These are phyloP conservation scores for Hysterium pulicare DNA, from an alignment of 2,329 filamentous ascomycete genomes.

Conservation along the genomic window DNA sequence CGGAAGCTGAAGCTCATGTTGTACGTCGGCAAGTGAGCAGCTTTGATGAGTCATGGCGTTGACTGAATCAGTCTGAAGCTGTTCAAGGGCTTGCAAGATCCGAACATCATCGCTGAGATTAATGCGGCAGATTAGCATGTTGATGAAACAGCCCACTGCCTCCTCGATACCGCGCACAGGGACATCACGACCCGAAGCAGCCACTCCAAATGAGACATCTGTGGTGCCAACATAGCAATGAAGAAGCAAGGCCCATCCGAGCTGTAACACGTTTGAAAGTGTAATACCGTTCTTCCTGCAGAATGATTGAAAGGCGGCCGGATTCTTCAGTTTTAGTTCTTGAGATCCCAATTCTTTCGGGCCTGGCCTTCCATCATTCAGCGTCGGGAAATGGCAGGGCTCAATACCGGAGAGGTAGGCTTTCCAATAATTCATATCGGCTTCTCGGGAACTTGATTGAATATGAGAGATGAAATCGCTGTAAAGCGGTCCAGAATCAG, in stretches of 20 bases:
- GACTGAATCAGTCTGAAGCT: conserved; percentile 47
- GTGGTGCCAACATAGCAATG: conserved; percentile 25
- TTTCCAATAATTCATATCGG: conserved; percentile 43
- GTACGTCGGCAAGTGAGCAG: conserved; percentile 43
- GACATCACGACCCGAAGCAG: conserved; percentile 38
- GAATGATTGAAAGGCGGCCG: conserved; percentile 8
- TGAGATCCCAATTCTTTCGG: neutral
- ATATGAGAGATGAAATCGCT: conserved; percentile 16
- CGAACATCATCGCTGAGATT: conserved; percentile 22
- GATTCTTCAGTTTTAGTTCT: neutral
- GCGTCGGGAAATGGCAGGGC: conserved; percentile 45
- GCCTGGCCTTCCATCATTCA: neutral
- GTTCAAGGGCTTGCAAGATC: conserved; percentile 37
- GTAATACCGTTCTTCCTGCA: conserved; percentile 13
- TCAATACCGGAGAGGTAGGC: conserved; percentile 43
- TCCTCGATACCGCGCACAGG: conserved; percentile 43
- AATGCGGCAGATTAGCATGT: conserved; percentile 40
- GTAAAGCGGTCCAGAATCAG: conserved; percentile 11
- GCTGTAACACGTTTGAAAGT: conserved; percentile 13
- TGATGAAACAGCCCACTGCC: conserved; percentile 42
- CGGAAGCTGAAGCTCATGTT: conserved; percentile 33
- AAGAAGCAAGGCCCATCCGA: conserved; percentile 37
- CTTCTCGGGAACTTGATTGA: conserved; percentile 6
- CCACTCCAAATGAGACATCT: conserved; percentile 43
- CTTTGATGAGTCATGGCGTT: conserved; percentile 48